These are phyloP conservation scores for Mycena albidolilacea DNA, from an alignment of 768 basidiomycete genomes.

Conservation along the genomic window DNA sequence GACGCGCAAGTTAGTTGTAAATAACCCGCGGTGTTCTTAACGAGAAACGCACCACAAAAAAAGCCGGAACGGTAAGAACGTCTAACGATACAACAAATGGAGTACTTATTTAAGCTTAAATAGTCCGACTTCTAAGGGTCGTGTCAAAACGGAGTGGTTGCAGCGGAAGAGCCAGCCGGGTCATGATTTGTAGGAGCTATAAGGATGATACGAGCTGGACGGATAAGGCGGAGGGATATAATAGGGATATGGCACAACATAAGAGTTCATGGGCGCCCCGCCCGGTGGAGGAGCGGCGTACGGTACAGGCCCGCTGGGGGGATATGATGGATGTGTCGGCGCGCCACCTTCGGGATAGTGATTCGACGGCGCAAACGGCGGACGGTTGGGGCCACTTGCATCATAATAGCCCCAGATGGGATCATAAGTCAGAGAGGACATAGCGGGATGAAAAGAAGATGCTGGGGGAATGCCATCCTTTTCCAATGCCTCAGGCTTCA, in stretches of 20 bases:
- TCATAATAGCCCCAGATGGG: conserved; percentile 30
- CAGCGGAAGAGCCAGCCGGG: neutral
- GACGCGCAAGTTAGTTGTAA: too few species aligned
- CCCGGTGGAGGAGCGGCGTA: conserved; percentile 5
- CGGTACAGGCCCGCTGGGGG: conserved; percentile 20
- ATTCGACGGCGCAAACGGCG: conserved; percentile 2
- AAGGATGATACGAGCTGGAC: conserved; percentile 28
- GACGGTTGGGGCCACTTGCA: conserved; percentile 9
- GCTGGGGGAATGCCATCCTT: conserved; percentile 18
- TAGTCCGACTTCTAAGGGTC: conserved; percentile 23
- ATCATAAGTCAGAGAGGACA: conserved; percentile 31
- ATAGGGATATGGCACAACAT: conserved; percentile 25
- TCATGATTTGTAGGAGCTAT: conserved; percentile 29
- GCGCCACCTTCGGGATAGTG: conserved; percentile 8
- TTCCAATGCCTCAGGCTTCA: conserved; percentile 3
- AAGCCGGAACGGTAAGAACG: neutral
- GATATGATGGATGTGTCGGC: conserved; percentile 9
- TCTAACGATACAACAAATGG: conserved; percentile 27
- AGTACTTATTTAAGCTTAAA: conserved; percentile 26
- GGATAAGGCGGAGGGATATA: conserved; percentile 34
- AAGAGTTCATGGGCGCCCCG: conserved; percentile 12
- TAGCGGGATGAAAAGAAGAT: conserved; percentile 16
- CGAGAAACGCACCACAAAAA: too few species aligned
- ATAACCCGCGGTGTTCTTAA: too few species aligned
- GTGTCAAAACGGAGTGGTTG: conserved; percentile 8